Evolutionary conservation across 441 rosid species (phyloP), one percentile per base, ranked within the genome.

Genomic region (Erysimum pusillum): DNA sequence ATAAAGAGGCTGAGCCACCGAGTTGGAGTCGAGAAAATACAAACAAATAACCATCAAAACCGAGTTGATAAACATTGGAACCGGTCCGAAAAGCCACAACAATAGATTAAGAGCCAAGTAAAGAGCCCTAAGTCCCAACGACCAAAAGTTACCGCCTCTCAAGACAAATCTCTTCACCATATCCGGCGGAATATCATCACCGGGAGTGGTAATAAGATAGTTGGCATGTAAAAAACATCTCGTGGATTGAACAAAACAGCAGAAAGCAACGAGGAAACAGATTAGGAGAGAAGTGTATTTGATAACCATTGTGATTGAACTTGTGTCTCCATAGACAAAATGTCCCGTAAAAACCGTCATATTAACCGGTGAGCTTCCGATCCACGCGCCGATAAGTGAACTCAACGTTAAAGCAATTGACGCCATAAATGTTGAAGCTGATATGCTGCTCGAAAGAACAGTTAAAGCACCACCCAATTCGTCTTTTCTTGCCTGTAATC

Each of bases 361-460:
- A 6, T 83, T 56, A 9, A 86, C 62, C 17, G 81, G 81, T 12
- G 89, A 79, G 42, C 81, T 84, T 42, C 91, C 88, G 10, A 92
- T 87, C 97, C 94, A 94, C 9, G 91, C 91, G 41, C 97, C 97
- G 41, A 94, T 91, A 0, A 91, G 82, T 67, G 91, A 90, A 74
- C 97, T 73, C 18, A 94, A 65, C 2, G 94, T 87, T 39, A 94
- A 79, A 62, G 90, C 83, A 54, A 91, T 75, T n/a, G 97, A 78
- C 2, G 86, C 84, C 58, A 91, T 78, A 75, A 79, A 87, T 1
- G 94, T 89, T 72, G 97, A 85, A 48, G 95, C 87, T 12, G 90
- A 82, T 25, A 75, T 82, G 75, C 90, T 90, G 35, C 88, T 78
- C 1, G 86, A 72, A 13, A 94, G 82, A 39, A 94, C 97, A 1